Base-by-base conservation (phyloP, 2,329 filamentous ascomycete genomes). In the Cercospora beticola region DNA sequence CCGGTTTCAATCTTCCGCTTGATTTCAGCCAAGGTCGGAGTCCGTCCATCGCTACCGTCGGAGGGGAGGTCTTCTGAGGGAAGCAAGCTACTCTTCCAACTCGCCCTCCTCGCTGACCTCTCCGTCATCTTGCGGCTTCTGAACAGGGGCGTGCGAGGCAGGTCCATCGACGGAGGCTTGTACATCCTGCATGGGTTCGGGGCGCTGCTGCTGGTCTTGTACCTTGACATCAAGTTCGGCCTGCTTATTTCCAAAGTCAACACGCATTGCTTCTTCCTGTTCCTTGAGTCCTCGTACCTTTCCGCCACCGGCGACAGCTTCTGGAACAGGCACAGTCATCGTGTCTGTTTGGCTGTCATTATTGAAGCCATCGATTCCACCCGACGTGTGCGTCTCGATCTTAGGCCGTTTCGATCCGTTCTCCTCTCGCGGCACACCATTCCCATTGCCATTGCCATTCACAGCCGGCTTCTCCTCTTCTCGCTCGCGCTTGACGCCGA, bases 41-140 rank as follows among this genome's bases (percentile, higher is more conserved):
- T 26, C 26, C 56, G n/a, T 33, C 8, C 26, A n/a, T 21, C 56
- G 18, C 7, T 18, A 8, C 28, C 16, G 16, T 28, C 31, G 30
- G 8, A 12, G n/a, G 0, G n/a, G 12, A 10, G n/a, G 28, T 58
- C n/a, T 16, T 12, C 10, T 5, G 28, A 33, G 56, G 14, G 18
- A 58, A 36, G 60, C 28, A 62, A 12, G 26, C 70, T 79, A 83
- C 66, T 82, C 82, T 74, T 83, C 82, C 65, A 84, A 73, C 70
- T 84, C 82, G 36, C 82, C 82, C 73, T 84, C 82, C 72, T 84
- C 82, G 64, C 82, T 83, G 9, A 74, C 79, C 52, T 78, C 76
- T 33, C 71, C 76, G 9, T 75, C 74, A 8, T 76, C 74, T 62
- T 40, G 68, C 18, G 30, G 64, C 65, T 46, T 54, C 26, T 43